phyloP scores from a whole-genome alignment of 164 flowering plant genomes.

The Warburgia ugandensis region DNA sequence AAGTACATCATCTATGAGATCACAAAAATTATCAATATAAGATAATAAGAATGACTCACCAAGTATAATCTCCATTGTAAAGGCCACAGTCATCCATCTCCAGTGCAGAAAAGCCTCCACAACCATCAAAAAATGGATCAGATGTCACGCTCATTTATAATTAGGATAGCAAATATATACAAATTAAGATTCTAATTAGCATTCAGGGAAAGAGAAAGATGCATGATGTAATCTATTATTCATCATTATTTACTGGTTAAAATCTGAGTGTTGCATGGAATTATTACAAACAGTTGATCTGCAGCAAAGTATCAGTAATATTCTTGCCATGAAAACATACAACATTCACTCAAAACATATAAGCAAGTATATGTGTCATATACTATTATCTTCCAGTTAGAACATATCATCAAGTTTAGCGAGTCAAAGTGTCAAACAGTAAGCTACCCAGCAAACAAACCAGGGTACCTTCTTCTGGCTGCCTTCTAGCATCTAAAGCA shows the following conservation, averaged over 20 bases:
- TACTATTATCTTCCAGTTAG: conserved; percentile 4
- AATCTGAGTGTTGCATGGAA: no score
- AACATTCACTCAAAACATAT: no score
- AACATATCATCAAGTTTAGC: conserved; percentile 14
- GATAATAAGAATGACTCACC: conserved; percentile 2
- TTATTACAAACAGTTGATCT: no score
- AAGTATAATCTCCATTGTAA: background rate
- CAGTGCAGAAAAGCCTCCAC: conserved; percentile 53
- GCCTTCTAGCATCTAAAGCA: conserved; percentile 80
- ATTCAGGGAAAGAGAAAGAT: background rate
- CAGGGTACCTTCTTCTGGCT: conserved; percentile 82
- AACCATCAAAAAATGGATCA: conserved; percentile 51
- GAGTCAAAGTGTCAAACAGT: conserved; percentile 21
- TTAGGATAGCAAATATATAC: background rate
- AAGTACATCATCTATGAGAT: background rate
- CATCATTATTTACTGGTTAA: background rate
- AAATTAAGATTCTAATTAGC: background rate
- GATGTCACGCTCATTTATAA: conserved; percentile 24
- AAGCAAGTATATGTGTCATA: no score
- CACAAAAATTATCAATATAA: background rate
- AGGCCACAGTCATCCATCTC: conserved; percentile 24
- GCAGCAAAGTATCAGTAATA: no score
- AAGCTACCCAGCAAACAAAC: conserved; percentile 63
- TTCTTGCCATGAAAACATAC: no score
- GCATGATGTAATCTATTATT: background rate